A percentile compares a stretch with the other conserved stretches of the same genome.
phyloP scores from a whole-genome alignment of 768 basidiomycete species.

The Boletus eberwhitei region DNA sequence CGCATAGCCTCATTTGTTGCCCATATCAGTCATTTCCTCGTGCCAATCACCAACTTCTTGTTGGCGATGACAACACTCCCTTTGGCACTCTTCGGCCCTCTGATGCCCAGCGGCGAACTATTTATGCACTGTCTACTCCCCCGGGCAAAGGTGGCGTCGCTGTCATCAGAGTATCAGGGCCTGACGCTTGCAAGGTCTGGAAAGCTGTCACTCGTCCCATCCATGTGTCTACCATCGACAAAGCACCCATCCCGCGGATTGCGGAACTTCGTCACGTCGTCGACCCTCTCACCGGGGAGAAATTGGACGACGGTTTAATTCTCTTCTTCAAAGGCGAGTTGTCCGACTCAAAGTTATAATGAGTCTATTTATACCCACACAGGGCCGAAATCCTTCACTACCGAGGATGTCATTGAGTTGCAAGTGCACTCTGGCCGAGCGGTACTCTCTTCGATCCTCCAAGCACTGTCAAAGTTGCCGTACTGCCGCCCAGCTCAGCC shows the following conservation, averaged over 20 bases:
- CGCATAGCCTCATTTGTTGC: conserved; percentile 17
- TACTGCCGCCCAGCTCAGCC: conserved; percentile 75
- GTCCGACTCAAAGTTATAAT: neutral
- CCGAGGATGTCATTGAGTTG: conserved; percentile 77
- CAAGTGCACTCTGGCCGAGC: conserved; percentile 88
- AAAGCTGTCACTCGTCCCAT: conserved; percentile 47
- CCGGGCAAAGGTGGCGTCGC: conserved; percentile 83
- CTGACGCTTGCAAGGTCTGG: conserved; percentile 64
- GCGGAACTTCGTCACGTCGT: conserved; percentile 69
- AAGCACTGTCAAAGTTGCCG: conserved; percentile 57
- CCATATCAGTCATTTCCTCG: conserved; percentile 13
- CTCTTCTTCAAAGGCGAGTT: conserved; percentile 75
- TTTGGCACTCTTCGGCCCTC: conserved; percentile 21
- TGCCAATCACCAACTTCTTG: neutral
- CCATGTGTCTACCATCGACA: conserved; percentile 1
- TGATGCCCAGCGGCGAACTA: conserved; percentile 64
- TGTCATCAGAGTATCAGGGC: conserved; percentile 80
- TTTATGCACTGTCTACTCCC: conserved; percentile 86
- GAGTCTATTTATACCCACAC: conserved; percentile 1
- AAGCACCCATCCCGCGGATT: conserved; percentile 55
- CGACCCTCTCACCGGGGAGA: conserved; percentile 55
- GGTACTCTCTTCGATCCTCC: conserved; percentile 66
- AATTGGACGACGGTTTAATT: conserved; percentile 76
- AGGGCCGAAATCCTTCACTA: conserved; percentile 83
- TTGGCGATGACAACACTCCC: neutral